phyloP scores from a whole-genome alignment of 257 asterid species.

The Dorcoceras hygrometricum region DNA sequence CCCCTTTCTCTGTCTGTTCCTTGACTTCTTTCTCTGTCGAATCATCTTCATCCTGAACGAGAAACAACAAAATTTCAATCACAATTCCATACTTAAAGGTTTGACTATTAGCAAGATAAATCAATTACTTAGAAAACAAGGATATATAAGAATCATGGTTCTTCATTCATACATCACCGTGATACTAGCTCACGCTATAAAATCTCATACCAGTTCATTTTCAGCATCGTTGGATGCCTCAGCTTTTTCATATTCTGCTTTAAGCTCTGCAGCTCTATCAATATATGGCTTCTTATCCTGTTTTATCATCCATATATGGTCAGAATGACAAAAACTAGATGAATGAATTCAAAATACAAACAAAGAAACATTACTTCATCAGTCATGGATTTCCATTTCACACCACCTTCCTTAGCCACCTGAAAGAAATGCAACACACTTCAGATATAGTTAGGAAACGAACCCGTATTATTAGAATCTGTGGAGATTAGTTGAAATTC shows the following conservation, averaged over 20 bases:
- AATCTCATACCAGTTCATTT: slow-evolving; percentile 34
- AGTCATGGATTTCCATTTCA: slow-evolving; percentile 69
- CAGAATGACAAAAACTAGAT: neutral
- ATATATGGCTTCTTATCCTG: slow-evolving; percentile 62
- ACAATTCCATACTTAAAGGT: neutral
- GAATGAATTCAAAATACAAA: neutral
- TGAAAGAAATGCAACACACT: slow-evolving; percentile 18
- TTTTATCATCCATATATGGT: neutral
- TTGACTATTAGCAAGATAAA: neutral
- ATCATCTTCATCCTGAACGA: slow-evolving; percentile 34
- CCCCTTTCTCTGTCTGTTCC: slow-evolving; percentile 25
- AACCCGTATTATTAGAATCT: neutral
- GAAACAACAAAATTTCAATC: neutral
- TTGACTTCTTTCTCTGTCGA: slow-evolving; percentile 16
- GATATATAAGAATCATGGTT: neutral
- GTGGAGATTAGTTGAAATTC: neutral
- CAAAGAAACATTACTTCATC: slow-evolving; percentile 41
- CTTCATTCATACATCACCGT: neutral
- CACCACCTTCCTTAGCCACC: slow-evolving; percentile 91
- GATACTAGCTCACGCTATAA: neutral
- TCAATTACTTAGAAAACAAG: neutral
- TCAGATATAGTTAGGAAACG: neutral
- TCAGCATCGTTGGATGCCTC: slow-evolving; percentile 31
- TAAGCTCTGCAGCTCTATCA: slow-evolving; percentile 77
- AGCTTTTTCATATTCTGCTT: slow-evolving; percentile 58